These are phyloP conservation scores for Pterulicium gracile DNA, from an alignment of 1,284 basidiomycete species.

Conservation along the genomic window DNA sequence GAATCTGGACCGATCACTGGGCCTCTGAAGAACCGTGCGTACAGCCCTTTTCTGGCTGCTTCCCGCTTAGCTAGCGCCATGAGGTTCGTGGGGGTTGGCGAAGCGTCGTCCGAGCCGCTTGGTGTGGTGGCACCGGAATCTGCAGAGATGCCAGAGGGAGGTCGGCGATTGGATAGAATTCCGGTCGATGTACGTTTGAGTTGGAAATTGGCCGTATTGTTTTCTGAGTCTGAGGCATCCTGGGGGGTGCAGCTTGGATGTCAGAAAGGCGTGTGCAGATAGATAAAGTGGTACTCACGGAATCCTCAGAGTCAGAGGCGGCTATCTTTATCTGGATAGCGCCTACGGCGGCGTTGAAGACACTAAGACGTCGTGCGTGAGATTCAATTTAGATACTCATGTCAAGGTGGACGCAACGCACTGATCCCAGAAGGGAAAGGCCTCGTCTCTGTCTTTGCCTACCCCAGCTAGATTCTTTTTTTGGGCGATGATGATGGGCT, in stretches of 20 bases:
- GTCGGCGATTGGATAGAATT: conserved; percentile 64
- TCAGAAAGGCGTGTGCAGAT: conserved; percentile 6
- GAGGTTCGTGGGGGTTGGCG: conserved; percentile 35
- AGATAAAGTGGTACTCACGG: conserved; percentile 16
- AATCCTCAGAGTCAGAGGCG: conserved; percentile 38
- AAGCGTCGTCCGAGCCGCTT: conserved; percentile 28
- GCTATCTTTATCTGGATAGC: conserved; percentile 62
- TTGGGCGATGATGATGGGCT: conserved; percentile 70
- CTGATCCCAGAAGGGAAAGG: conserved; percentile 96
- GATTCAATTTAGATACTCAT: conserved; percentile 1
- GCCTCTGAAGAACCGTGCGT: conserved; percentile 74
- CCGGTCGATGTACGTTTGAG: conserved; percentile 62
- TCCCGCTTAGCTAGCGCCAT: conserved; percentile 66
- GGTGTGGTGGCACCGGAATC: conserved; percentile 28
- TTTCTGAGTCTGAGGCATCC: conserved; percentile 17
- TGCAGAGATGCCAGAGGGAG: conserved; percentile 36
- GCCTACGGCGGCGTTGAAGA: conserved; percentile 70
- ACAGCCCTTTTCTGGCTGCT: conserved; percentile 63
- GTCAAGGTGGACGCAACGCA: conserved; percentile 28
- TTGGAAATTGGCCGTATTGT: conserved; percentile 14
- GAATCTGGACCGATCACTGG: conserved; percentile 45
- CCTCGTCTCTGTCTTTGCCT: conserved; percentile 87
- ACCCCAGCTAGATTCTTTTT: conserved; percentile 79
- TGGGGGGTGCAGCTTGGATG: conserved; percentile 5
- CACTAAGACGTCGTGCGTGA: conserved; percentile 28